These are phyloP conservation scores for Nothophytophthora sp. DNA, from an alignment of 352 stramenopile genomes.

Conservation along the genomic window DNA sequence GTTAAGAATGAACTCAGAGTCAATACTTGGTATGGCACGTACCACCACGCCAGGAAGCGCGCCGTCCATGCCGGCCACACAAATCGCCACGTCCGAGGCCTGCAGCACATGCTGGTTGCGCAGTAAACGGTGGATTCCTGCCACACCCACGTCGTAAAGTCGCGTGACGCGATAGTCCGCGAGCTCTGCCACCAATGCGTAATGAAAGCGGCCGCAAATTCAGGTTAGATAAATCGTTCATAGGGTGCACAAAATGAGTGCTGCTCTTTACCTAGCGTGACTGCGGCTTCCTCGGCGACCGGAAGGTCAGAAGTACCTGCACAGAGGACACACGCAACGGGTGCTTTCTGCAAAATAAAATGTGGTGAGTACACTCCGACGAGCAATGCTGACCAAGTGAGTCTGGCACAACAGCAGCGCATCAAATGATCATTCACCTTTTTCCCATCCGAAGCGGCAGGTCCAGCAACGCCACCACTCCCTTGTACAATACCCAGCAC, in stretches of 20 bases:
- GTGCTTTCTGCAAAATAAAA: constrained; percentile 5
- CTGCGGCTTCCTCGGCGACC: constrained; percentile 95
- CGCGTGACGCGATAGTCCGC: constrained; percentile 80
- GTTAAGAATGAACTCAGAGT: not conserved
- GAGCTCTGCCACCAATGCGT: constrained; percentile 74
- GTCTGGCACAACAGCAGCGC: not conserved
- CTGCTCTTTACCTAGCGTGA: constrained; percentile 86
- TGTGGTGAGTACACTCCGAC: too few relatives aligned
- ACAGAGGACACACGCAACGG: constrained; percentile 85
- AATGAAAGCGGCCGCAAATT: too few relatives aligned
- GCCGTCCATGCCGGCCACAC: constrained; percentile 97
- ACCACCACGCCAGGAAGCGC: constrained; percentile 97
- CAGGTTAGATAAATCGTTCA: too few relatives aligned
- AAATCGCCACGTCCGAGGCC: constrained; percentile 93
- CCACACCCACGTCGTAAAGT: constrained; percentile 94
- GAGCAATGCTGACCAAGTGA: not conserved
- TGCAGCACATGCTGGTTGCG: constrained; percentile 85
- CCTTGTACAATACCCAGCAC: constrained; percentile 15
- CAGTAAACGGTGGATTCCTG: constrained; percentile 93
- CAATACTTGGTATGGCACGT: constrained; percentile 14
- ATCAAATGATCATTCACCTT: constrained; percentile 11
- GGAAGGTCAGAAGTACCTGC: constrained; percentile 96
- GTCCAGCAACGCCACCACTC: not conserved
- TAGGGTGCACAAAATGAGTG: too few relatives aligned
- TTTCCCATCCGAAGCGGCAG: not conserved